Evolutionary conservation across 2,329 filamentous ascomycete genomes (phyloP).

Genomic region (Xylaria sp.): DNA sequence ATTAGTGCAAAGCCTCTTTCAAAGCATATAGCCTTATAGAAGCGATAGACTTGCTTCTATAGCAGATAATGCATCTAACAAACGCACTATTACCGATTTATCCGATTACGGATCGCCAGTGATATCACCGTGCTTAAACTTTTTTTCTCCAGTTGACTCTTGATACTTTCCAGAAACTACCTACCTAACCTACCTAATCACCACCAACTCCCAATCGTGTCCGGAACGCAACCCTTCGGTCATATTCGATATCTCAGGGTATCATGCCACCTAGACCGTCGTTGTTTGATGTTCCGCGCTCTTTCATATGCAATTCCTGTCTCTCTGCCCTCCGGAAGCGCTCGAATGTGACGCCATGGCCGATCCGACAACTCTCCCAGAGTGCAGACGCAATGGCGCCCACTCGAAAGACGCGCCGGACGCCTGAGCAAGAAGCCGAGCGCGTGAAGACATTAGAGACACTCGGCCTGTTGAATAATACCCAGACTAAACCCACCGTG

Average conservation of each 20-base stretch:
- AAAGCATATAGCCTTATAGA: background rate
- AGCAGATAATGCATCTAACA: background rate
- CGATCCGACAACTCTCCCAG: conserved; percentile 26
- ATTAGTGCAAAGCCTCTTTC: too few relatives aligned
- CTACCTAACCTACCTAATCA: too few relatives aligned
- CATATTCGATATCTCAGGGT: background rate
- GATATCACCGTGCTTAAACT: conserved; percentile 12
- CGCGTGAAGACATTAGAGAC: conserved; percentile 27
- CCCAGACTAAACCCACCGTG: conserved; percentile 29
- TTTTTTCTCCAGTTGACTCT: conserved; percentile 4
- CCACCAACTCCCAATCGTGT: too few relatives aligned
- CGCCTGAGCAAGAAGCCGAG: conserved; percentile 27
- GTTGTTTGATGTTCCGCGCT: conserved; percentile 24
- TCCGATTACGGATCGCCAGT: background rate
- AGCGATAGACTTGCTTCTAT: background rate
- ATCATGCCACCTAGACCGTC: conserved; percentile 27
- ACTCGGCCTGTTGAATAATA: conserved; percentile 28
- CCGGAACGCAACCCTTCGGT: background rate
- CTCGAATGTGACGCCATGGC: conserved; percentile 23
- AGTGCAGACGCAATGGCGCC: conserved; percentile 15
- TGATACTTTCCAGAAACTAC: too few relatives aligned
- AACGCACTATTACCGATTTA: background rate
- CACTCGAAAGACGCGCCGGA: conserved; percentile 13
- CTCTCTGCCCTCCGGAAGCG: conserved; percentile 25
- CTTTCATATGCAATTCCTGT: conserved; percentile 32